Evolutionary conservation across 495 filamentous ascomycete species (phyloP), one percentile per base, ranked within the genome.

Genomic region (Podospora appendiculata): DNA sequence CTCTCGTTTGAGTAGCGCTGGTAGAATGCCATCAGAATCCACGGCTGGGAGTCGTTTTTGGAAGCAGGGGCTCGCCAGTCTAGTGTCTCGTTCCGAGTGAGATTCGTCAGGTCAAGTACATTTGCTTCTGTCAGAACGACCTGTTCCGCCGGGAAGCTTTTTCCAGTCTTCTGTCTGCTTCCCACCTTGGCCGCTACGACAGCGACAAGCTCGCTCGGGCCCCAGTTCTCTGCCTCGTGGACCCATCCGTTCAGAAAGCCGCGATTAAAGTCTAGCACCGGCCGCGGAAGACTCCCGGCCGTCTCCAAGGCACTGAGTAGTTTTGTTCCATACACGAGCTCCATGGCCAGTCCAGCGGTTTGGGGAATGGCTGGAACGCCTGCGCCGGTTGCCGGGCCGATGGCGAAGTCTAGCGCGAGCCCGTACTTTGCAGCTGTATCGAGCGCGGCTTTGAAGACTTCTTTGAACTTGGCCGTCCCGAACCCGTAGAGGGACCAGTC

Each of bases 401-500:
- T 25, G 0, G 74, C 56, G 61, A 78, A 77, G 51, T 79, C 76
- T 56, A 79, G 67, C 8, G 66, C 41, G 12, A 79, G 44, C 0
- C 63, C 71, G 40, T 66, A 53, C 12, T 76, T 66, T 9, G 69
- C 61, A 9, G 67, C 58, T 1, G 70, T 66, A 18, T 67, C 44
- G 5, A 78, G 51, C 2, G 69, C 65, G 5, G 58, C 65, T 13
- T 67, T 48, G 47, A 75, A 66, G 7, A 76, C 38, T 8, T 66
- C 52, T 13, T 58, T 64, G 55, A 67, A 79, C 0, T 71, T 61
- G 9, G 66, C 55, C 0, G 72, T 73, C 0, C 76, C 77, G 58
- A 75, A 79, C 4, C 70, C 74, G 66, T 77, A 72, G 9, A 50
- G 65, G 16, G 59, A 56, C 77, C 77, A 81, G 53, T 79, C 62